Conservation (phyloP, 371 early-diverging fungal species). For the Hamiltosporidium tvaerminnensis region DNA sequence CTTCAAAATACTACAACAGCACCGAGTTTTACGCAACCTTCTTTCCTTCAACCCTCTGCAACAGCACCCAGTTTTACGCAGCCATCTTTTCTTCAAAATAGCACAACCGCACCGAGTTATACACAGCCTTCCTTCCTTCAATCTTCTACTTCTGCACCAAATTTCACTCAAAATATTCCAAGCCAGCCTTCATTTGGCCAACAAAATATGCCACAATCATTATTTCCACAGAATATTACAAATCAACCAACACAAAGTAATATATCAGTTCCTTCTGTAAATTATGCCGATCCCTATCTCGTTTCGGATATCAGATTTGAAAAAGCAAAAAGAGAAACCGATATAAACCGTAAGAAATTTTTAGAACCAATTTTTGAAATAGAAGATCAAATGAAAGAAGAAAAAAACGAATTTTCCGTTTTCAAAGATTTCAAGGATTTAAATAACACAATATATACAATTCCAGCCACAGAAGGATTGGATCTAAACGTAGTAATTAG, state of each 20-base stretch:
- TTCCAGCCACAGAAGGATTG: not conserved
- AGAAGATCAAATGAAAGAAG: not conserved
- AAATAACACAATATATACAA: not conserved
- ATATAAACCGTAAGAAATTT: not conserved
- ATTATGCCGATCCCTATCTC: not conserved
- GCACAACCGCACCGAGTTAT: not conserved
- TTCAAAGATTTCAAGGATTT: not conserved
- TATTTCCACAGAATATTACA: too few species aligned
- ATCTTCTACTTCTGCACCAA: not conserved
- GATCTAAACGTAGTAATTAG: not conserved
- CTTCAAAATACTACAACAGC: not conserved
- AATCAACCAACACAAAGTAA: not conserved
- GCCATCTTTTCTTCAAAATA: not conserved
- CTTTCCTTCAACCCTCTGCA: not conserved
- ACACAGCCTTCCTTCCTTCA: not conserved
- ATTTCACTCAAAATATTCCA: not conserved
- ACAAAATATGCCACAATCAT: too few species aligned
- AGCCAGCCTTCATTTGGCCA: too few species aligned
- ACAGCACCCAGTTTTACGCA: not conserved
- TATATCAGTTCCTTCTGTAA: not conserved
- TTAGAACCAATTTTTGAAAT: not conserved
- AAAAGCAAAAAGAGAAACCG: not conserved
- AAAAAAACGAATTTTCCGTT: not conserved
- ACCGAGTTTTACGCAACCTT: not conserved
- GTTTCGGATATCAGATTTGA: not conserved